Base-by-base conservation (phyloP, 495 filamentous ascomycete species). In the Jackrogersella multiformis region DNA sequence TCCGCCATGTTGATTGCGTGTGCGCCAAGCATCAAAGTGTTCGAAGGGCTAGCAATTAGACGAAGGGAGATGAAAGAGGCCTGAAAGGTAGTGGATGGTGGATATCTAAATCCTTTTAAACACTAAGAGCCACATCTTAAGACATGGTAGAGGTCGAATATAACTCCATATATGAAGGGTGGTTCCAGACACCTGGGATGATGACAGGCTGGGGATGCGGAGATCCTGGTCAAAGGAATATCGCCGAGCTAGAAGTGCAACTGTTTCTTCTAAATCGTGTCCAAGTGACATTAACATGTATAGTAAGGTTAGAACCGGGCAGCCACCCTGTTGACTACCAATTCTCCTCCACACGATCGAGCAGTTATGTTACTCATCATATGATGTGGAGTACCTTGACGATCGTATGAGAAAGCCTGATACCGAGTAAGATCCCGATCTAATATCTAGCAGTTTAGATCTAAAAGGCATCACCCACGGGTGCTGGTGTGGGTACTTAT, bases 131-230 rank as follows among this genome's bases (percentile, higher is more conserved):
- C 51, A 54, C 49, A 39, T 35, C 36, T 12, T 5, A 36, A 15
- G 48, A 28, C 26, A 24, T 28, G 56, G 30, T 44, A 6, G 30
- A 46, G 30, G 32, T 49, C 18, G 48, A 46, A 53, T 62, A 61
- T 52, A 54, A 53, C 42, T 36, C 38, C 67, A 41, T 54, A 38
- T 53, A 62, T 36, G 56, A 53, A 61, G 55, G 34, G 30, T 61
- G 51, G 61, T 70, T 24, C 67, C 67, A 65, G 45, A 65, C 12
- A 62, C 51, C 56, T 48, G 67, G 67, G 44, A 61, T 21, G 49
- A 58, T 53, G 56, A 41, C 56, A 69, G 12, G 42, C 36, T 65
- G 56, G 34, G 32, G 56, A 53, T 70, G 67, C 67, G 67, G 67
- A 70, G 67, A 65, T 56, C 56, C 67, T 46, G 48, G 67, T 46